Evolutionary conservation across 129 eudicot species (phyloP).

Genomic region (Apium graveolens): DNA sequence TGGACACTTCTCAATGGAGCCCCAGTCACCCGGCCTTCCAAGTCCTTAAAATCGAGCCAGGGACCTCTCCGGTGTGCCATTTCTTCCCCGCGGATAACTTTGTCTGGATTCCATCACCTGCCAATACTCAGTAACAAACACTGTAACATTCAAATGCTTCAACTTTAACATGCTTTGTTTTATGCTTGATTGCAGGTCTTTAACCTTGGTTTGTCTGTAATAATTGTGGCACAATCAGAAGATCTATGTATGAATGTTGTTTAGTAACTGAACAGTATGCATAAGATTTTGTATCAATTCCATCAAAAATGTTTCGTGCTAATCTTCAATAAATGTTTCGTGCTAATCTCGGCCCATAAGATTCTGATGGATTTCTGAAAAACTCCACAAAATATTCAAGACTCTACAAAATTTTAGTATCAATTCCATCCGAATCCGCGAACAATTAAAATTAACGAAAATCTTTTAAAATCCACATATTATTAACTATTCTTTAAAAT

Average conservation of each 20-base stretch:
- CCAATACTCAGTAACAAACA: neutral
- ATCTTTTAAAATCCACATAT: too few relatives aligned
- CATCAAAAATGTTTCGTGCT: too few relatives aligned
- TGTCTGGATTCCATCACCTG: conserved; percentile 31
- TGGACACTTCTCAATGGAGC: conserved; percentile 49
- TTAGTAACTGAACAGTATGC: too few relatives aligned
- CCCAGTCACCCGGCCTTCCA: conserved; percentile 46
- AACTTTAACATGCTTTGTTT: neutral
- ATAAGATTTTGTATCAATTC: too few relatives aligned
- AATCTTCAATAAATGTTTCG: too few relatives aligned
- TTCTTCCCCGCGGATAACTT: conserved; percentile 75
- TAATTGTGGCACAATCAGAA: neutral
- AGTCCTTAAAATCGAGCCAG: conserved; percentile 63
- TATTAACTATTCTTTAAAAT: too few relatives aligned
- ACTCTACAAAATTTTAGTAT: too few relatives aligned
- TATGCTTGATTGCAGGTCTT: neutral
- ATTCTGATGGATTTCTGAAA: too few relatives aligned
- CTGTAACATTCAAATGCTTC: neutral
- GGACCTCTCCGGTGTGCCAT: conserved; percentile 68
- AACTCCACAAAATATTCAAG: too few relatives aligned
- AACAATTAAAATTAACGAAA: too few relatives aligned
- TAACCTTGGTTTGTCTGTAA: neutral
- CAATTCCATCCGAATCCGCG: too few relatives aligned
- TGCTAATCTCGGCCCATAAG: too few relatives aligned
- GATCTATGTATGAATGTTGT: neutral